Percentiles rank a stretch among this genome's conserved stretches.
Evolutionary conservation across 768 basidiomycete genomes (phyloP).

Genomic region (Leccinum sublutescens): DNA sequence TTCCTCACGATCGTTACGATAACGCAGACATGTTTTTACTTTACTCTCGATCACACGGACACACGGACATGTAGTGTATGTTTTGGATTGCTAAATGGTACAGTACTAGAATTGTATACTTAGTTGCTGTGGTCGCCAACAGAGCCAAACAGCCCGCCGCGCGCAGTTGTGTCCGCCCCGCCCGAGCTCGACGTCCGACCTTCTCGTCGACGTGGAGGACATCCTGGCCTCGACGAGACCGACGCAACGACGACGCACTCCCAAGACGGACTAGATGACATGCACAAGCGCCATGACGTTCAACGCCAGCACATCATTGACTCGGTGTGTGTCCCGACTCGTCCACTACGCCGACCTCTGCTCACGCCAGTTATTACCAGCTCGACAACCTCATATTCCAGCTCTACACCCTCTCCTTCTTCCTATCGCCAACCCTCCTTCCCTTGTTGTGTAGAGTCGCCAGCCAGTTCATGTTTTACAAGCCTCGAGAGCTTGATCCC

Average conservation of each 20-base stretch:
- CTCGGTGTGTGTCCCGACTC: conserved; percentile 45
- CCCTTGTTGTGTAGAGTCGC: conserved; percentile 43
- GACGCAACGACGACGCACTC: conserved; percentile 17
- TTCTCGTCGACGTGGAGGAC: conserved; percentile 4
- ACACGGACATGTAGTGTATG: conserved; percentile 2
- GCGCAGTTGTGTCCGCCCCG: neutral
- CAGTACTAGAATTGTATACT: too few species aligned
- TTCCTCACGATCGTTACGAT: conserved; percentile 6
- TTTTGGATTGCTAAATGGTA: neutral
- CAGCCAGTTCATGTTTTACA: conserved; percentile 63
- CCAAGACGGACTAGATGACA: conserved; percentile 38
- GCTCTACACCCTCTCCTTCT: conserved; percentile 72
- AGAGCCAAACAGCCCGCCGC: conserved; percentile 28
- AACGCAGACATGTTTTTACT: conserved; percentile 4
- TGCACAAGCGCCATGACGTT: conserved; percentile 61
- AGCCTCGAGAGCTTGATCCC: conserved; percentile 65
- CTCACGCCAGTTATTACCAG: conserved; percentile 35
- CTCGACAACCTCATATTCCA: conserved; percentile 72
- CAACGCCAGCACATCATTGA: conserved; percentile 70
- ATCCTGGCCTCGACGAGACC: conserved; percentile 1
- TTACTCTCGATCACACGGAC: neutral
- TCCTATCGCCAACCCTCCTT: conserved; percentile 64
- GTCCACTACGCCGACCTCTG: conserved; percentile 6
- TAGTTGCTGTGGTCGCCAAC: conserved; percentile 14
- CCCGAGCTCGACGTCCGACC: neutral